Percentiles rank a stretch among this genome's conserved stretches.
phyloP scores from a whole-genome alignment of 345 rosid genomes.

The Xanthoceras sorbifolium region DNA sequence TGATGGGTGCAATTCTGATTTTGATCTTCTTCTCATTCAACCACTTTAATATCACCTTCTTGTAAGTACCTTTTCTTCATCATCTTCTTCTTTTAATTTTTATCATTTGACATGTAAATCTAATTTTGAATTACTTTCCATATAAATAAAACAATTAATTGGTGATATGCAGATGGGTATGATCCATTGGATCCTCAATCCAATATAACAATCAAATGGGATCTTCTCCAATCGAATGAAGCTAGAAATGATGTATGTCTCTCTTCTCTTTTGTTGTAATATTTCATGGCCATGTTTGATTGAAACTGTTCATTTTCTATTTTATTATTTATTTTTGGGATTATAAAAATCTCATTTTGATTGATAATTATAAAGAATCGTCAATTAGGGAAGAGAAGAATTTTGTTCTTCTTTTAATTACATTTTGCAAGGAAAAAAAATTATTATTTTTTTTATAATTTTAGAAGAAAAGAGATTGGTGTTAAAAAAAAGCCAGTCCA shows the following conservation, averaged over 20 bases:
- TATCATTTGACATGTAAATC: too few relatives aligned
- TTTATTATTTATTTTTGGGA: not conserved
- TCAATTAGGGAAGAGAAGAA: too few relatives aligned
- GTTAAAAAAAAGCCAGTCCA: too few relatives aligned
- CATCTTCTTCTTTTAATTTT: not conserved
- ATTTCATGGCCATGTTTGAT: not conserved
- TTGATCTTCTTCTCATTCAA: constrained; percentile 26
- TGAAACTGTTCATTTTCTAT: not conserved
- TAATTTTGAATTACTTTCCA: not conserved
- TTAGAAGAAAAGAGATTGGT: too few relatives aligned
- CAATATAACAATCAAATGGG: constrained; percentile 81
- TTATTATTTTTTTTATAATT: too few relatives aligned
- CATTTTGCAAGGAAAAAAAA: too few relatives aligned
- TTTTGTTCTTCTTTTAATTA: too few relatives aligned
- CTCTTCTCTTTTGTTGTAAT: not conserved
- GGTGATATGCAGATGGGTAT: constrained; percentile 61
- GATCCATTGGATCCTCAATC: constrained; percentile 86
- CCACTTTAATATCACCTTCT: constrained; percentile 32
- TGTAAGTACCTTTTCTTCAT: constrained; percentile 34
- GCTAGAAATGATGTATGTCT: constrained; percentile 45
- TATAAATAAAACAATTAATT: too few relatives aligned
- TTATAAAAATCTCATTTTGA: too few relatives aligned
- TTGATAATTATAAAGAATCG: too few relatives aligned
- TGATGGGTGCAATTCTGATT: constrained; percentile 28
- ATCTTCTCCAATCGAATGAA: constrained; percentile 46